These are phyloP conservation scores for Discostella stelligeroides DNA, from an alignment of 108 stramenopile genomes.

Conservation along the genomic window DNA sequence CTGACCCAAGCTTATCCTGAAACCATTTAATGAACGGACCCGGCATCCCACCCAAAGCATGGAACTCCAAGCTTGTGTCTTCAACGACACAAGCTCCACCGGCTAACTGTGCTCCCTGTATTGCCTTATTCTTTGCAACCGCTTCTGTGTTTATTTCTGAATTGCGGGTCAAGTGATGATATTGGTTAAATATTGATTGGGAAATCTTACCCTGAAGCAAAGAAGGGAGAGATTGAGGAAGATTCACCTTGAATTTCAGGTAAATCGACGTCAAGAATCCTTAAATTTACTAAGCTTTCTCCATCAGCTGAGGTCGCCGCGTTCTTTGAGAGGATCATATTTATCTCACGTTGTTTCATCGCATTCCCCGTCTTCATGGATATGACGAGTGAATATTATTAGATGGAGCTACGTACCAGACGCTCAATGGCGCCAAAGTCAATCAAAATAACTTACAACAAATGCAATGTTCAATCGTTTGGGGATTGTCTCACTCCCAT, in stretches of 20 bases:
- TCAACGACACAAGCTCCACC: conserved; percentile 93
- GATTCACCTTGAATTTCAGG: conserved; percentile 80
- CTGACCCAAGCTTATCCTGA: conserved; percentile 80
- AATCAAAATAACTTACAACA: conserved; percentile 50
- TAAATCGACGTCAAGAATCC: conserved; percentile 75
- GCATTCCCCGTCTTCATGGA: conserved; percentile 64
- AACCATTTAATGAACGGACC: conserved; percentile 99
- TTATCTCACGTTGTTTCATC: conserved; percentile 83
- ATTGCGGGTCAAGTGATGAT: neutral
- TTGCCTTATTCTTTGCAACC: conserved; percentile 87
- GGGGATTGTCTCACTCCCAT: conserved; percentile 15
- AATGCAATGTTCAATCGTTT: conserved; percentile 76
- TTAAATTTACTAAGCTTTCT: conserved; percentile 66
- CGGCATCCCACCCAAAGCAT: conserved; percentile 97
- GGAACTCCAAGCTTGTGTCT: conserved; percentile 95
- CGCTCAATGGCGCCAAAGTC: no score
- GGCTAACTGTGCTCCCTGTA: conserved; percentile 85
- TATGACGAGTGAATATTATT: no score
- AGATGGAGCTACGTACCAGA: no score
- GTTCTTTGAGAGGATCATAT: conserved; percentile 71
- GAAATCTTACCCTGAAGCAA: no score
- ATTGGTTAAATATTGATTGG: neutral
- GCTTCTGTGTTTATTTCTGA: conserved; percentile 81
- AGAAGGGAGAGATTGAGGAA: neutral
- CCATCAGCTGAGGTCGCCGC: conserved; percentile 48